A percentile compares a stretch with the other conserved stretches of the same genome.
Conservation (phyloP, 2,329 filamentous ascomycete genomes). For the Coniochaeta ligniaria region DNA sequence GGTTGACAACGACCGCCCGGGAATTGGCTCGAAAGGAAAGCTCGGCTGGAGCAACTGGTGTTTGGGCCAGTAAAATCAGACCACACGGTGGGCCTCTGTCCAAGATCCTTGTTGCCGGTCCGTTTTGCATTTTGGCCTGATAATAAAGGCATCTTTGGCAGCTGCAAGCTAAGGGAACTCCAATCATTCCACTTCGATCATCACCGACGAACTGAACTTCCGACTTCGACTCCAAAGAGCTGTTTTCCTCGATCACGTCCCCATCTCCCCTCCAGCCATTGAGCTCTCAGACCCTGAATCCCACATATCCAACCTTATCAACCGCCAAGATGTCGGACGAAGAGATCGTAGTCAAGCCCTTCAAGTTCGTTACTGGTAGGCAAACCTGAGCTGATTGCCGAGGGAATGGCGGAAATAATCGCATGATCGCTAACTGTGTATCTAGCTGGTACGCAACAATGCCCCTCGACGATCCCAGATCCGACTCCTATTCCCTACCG, state of each 20-base stretch:
- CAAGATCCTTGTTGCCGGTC: not conserved
- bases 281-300: slow-evolving; percentile 23
- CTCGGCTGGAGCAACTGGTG: not conserved
- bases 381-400: slow-evolving; percentile 25
- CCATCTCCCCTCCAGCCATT: slow-evolving; percentile 19
- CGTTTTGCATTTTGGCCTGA: not conserved
- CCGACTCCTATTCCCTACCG: not conserved
- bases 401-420: slow-evolving; percentile 17
- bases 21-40: slow-evolving; percentile 1
- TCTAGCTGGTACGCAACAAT: slow-evolving; percentile 30
- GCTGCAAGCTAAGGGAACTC: not conserved
- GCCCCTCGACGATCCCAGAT: not conserved
- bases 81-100: not conserved
- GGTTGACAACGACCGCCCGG: not conserved
- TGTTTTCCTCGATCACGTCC: slow-evolving; percentile 1
- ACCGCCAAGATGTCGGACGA: slow-evolving; percentile 81
- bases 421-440: slow-evolving; percentile 26
- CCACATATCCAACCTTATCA: slow-evolving; percentile 27
- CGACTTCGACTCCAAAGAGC: slow-evolving; percentile 1
- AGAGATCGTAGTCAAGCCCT: slow-evolving; percentile 90
- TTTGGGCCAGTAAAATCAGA: not conserved
- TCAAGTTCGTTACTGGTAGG: slow-evolving; percentile 99
- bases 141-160: not conserved
- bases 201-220: slow-evolving; percentile 2
- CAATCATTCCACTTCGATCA: not conserved